Conservation (phyloP, 2,329 filamentous ascomycete genomes). For the Aspergillus texensis region DNA sequence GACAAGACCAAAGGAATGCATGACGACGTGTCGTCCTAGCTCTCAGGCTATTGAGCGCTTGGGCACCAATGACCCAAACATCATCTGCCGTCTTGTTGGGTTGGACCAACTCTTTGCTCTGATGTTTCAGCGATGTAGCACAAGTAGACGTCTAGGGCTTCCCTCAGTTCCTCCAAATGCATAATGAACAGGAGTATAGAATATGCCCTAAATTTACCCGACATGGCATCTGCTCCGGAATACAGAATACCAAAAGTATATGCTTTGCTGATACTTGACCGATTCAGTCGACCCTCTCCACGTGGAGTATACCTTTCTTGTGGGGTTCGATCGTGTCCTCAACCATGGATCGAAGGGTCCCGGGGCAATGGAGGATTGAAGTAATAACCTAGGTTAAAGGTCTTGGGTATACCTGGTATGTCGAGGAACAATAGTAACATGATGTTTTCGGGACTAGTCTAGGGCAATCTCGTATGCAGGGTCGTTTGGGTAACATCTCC, state of each 20-base stretch:
- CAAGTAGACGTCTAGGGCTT: neutral
- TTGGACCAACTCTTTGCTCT: neutral
- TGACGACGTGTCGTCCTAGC: neutral
- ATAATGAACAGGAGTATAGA: neutral
- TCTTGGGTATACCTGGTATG: neutral
- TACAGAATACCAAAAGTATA: no score
- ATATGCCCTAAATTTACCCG: neutral
- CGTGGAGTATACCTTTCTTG: neutral
- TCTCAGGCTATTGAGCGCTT: neutral
- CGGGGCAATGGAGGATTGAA: neutral
- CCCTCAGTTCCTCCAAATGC: neutral
- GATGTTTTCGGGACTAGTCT: neutral
- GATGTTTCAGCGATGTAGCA: neutral
- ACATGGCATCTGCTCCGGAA: neutral
- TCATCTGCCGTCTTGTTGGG: neutral
- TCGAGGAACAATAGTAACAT: no score
- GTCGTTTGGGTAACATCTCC: neutral
- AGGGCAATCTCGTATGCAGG: neutral
- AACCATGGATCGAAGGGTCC: neutral
- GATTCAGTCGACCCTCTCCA: neutral
- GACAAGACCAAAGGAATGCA: neutral
- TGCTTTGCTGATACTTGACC: no score
- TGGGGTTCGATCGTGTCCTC: neutral
- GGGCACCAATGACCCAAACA: neutral
- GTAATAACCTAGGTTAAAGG: conserved; percentile 3